Conservation (phyloP, 2,329 filamentous ascomycete genomes). For the Berkeleyomyces basicola region DNA sequence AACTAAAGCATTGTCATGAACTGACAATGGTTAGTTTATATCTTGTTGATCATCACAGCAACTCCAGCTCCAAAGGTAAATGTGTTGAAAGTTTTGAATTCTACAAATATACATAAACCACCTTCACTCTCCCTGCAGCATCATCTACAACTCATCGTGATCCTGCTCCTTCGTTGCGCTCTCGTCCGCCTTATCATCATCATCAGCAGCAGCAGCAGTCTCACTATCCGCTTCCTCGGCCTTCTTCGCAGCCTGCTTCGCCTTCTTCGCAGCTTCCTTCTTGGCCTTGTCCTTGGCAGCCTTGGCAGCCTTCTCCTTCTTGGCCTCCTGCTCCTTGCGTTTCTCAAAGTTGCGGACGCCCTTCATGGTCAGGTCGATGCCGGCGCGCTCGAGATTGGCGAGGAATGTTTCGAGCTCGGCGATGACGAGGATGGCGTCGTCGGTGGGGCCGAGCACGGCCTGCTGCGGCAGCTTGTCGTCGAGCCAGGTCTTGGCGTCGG, state of each 20-base stretch:
- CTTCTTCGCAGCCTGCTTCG: conserved; percentile 24
- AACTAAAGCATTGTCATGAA: too few relatives aligned
- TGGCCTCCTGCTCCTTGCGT: conserved; percentile 27
- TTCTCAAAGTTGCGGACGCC: conserved; percentile 40
- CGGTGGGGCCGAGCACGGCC: conserved; percentile 48
- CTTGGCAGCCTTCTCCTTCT: conserved; percentile 30
- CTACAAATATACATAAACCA: too few relatives aligned
- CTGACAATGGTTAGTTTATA: too few relatives aligned
- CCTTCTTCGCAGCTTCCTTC: conserved; percentile 22
- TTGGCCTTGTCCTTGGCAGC: conserved; percentile 26
- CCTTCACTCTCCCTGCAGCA: background rate
- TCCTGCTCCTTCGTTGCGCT: conserved; percentile 28
- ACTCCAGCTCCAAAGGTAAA: too few relatives aligned
- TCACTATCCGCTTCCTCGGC: conserved; percentile 18
- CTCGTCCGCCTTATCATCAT: conserved; percentile 25
- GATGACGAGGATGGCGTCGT: conserved; percentile 57
- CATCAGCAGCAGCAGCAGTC: conserved; percentile 15
- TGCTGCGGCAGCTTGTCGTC: conserved; percentile 54
- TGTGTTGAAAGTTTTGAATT: too few relatives aligned
- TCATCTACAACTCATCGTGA: conserved; percentile 17
- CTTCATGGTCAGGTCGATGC: conserved; percentile 55
- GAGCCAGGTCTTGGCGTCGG: conserved; percentile 56
- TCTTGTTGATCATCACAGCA: too few relatives aligned
- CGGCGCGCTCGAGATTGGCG: conserved; percentile 53
- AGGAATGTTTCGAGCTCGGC: conserved; percentile 55